Evolutionary conservation across 2,329 filamentous ascomycete genomes (phyloP), one percentile per base, ranked within the genome.

Genomic region (Monosporascus sp.): DNA sequence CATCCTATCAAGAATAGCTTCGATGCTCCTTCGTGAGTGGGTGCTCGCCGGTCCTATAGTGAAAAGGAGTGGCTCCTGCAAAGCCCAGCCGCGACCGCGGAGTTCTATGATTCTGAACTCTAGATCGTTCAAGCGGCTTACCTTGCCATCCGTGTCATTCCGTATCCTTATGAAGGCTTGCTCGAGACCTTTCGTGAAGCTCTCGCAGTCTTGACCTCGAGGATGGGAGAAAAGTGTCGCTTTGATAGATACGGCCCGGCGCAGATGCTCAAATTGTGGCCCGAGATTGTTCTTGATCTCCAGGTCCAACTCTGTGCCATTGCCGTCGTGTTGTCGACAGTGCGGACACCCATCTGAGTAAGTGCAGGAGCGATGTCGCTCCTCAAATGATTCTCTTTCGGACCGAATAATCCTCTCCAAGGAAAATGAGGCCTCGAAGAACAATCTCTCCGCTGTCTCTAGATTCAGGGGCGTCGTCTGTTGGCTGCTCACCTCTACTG

Each of bases 211-310:
- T 8, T 64, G 65, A 3, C 66, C 70, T 8, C 75, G 66, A 5
- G 69, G 63, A 20, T 77, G 67, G 41, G 68, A 70, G 58, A 80
- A 78, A n/a, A 81, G 65, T 19, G 71, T 67, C 19, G 77, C 68
- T 41, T 70, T 74, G 60, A 71, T 76, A 49, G 67, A 68, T 37
- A 78, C 69, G 27, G 67, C 69, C 35, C 74, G 73, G 37, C 70
- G 67, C 41, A 80, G 63, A 52, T 78, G 74, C 24, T 70, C 68
- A 55, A 75, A 78, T 43, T 70, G 64, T 4, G 77, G 76, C 0
- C 79, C 79, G 16, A 80, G 68, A 55, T 76, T 77, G 63, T 82
- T 82, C 27, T 67, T 63, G 37, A 81, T 65, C 35, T 72, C 71
- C 49, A 81, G 66, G 52, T 72, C 68, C 45, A 81, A 65, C 48